A percentile compares a stretch with the other conserved stretches of the same genome.
Evolutionary conservation across 2,329 filamentous ascomycete species (phyloP).

Genomic region (Hymenoscyphus fraxineus): DNA sequence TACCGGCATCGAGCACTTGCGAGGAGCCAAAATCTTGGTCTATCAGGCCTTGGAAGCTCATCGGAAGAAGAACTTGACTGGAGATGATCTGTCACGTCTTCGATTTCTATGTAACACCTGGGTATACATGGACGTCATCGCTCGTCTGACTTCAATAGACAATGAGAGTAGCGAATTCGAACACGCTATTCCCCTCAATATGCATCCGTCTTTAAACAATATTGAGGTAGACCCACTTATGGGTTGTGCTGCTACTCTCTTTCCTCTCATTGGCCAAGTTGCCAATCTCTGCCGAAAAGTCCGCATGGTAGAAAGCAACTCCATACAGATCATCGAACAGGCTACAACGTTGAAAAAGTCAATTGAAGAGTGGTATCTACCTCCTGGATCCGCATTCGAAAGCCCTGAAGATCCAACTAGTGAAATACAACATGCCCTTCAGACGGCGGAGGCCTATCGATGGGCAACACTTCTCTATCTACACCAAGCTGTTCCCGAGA

Average conservation of each 20-base stretch:
- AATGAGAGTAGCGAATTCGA: slow-evolving; percentile 54
- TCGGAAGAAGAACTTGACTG: slow-evolving; percentile 42
- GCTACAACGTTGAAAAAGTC: slow-evolving; percentile 58
- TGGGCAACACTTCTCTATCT: slow-evolving; percentile 64
- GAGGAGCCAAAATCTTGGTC: slow-evolving; percentile 62
- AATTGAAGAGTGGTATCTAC: slow-evolving; percentile 59
- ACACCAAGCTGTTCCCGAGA: slow-evolving; percentile 65
- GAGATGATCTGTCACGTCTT: slow-evolving; percentile 50
- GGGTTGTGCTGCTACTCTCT: slow-evolving; percentile 64
- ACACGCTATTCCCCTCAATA: slow-evolving; percentile 42
- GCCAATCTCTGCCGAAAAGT: slow-evolving; percentile 64
- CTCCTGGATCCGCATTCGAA: slow-evolving; percentile 48
- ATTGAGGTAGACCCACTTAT: slow-evolving; percentile 65
- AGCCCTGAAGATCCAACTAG: slow-evolving; percentile 60
- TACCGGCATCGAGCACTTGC: slow-evolving; percentile 66
- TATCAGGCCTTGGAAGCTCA: slow-evolving; percentile 50
- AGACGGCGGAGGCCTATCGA: slow-evolving; percentile 64
- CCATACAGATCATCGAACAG: slow-evolving; percentile 56
- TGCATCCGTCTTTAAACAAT: slow-evolving; percentile 38
- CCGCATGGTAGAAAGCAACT: slow-evolving; percentile 48
- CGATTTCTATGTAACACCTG: slow-evolving; percentile 69
- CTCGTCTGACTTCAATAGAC: slow-evolving; percentile 57
- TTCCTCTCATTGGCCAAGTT: slow-evolving; percentile 63
- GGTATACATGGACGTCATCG: slow-evolving; percentile 72
- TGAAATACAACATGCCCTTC: slow-evolving; percentile 59